These are phyloP conservation scores for Kwoniella bestiolae DNA, from an alignment of 768 basidiomycete species.

Conservation along the genomic window DNA sequence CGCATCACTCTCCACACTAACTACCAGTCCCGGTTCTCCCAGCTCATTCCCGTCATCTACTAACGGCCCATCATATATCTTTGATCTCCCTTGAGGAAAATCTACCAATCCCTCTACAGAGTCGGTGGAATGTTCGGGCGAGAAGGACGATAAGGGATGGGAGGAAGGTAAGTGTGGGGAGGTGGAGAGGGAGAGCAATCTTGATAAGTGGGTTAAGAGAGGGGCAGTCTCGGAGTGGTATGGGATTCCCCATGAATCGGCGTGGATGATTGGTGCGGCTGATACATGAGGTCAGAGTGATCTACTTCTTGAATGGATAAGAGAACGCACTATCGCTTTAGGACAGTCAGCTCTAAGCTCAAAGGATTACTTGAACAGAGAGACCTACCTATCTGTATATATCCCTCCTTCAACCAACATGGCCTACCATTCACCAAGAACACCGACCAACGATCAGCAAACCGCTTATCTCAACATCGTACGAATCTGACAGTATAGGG, in stretches of 20 bases:
- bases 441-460: not conserved
- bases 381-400: constrained; percentile 41
- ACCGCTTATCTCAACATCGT: no score
- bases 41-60: constrained; percentile 41
- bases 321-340: constrained; percentile 8
- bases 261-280: constrained; percentile 45
- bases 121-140: constrained; percentile 7
- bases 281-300: not conserved
- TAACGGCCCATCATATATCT: constrained; percentile 28
- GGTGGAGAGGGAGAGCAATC: constrained; percentile 35
- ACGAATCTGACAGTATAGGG: no score
- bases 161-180: constrained; percentile 30
- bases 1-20: constrained; percentile 48
- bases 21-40: constrained; percentile 40
- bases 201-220: constrained; percentile 37
- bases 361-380: not conserved
- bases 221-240: constrained; percentile 37
- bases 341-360: not conserved
- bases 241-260: constrained; percentile 43
- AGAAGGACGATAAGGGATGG: constrained; percentile 24
- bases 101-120: constrained; percentile 11
- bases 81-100: constrained; percentile 11
- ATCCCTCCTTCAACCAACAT: constrained; percentile 49
- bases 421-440: constrained; percentile 16
- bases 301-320: no score